phyloP scores from a whole-genome alignment of 805 yeast genomes.

The Kluyveromyces wickerhamii region DNA sequence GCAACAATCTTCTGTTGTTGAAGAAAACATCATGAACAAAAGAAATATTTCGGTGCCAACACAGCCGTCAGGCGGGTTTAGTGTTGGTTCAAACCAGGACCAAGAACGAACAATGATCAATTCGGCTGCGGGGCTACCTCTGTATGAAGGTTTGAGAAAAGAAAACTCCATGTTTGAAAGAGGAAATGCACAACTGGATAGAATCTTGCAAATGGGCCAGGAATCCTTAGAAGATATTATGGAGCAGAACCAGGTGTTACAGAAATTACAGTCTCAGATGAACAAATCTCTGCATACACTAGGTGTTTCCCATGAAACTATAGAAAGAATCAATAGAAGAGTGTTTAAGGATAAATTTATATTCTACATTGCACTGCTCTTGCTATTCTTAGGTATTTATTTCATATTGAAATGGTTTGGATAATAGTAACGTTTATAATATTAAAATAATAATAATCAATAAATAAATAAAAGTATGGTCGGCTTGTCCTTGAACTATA shows the following conservation, averaged over 20 bases:
- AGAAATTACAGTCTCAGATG: conserved; percentile 52
- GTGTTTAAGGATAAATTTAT: conserved; percentile 82
- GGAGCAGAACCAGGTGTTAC: conserved; percentile 70
- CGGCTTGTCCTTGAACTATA: no score
- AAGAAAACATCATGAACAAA: conserved; percentile 22
- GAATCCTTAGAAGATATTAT: conserved; percentile 77
- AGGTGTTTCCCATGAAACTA: conserved; percentile 82
- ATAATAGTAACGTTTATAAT: conserved; percentile 18
- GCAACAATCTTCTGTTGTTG: conserved; percentile 20
- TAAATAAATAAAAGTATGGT: no score
- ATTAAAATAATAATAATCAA: no score
- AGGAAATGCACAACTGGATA: conserved; percentile 79
- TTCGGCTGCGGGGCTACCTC: conserved; percentile 27
- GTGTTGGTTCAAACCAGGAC: conserved; percentile 26
- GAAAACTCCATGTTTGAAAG: conserved; percentile 58
- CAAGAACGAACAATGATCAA: conserved; percentile 10
- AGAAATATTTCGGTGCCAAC: conserved; percentile 21
- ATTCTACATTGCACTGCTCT: conserved; percentile 64
- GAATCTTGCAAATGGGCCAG: conserved; percentile 83
- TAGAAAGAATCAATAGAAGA: conserved; percentile 67
- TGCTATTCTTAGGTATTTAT: conserved; percentile 60
- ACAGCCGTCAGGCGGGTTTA: background rate
- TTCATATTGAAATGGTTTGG: conserved; percentile 56
- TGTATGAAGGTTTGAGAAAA: conserved; percentile 58
- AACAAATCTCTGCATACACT: conserved; percentile 65